Base-by-base conservation (phyloP, 371 early-diverging fungal species). In the Mortierella sp. region DNA sequence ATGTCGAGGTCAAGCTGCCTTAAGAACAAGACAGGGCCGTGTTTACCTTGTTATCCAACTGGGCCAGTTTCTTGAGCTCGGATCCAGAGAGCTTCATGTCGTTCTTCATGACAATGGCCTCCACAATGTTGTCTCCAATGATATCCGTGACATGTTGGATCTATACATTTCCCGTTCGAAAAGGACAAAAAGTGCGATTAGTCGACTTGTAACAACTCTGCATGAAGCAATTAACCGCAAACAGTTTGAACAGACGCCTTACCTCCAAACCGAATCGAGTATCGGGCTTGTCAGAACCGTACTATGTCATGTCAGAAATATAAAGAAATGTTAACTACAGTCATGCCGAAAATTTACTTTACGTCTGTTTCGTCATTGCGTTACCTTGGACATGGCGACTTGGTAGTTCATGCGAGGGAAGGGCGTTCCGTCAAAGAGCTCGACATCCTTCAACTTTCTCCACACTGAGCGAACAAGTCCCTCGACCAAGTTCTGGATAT, bases 201-300 rank as follows among this genome's bases (percentile, higher is more conserved):
- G 22, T 19, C 16, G 64, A 63, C n/a, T n/a, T n/a, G n/a, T n/a
- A n/a, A n/a, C n/a, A n/a, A n/a, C n/a, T n/a, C n/a, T n/a, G n/a
- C 31, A 37, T 14, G 34, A 41, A 9, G 64, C 48, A 37, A 31
- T 41, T 34, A 34, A 43, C n/a, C 66, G 4, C 11, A 24, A n/a
- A n/a, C n/a, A n/a, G n/a, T n/a, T 29, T 41, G 19, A 6, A 22
- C 14, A n/a, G 24, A 2, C 22, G 19, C 24, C 66, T 64, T 85
- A 90, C 89, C 88, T 93, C 90, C 80, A 96, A 84, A 8, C 89
- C 94, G 82, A 92, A 96, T 37, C 97, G 87, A 0, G 93, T 89
- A 84, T 97, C 97, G 0, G 97, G 97, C 82, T 97, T 97, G 74
- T 97, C 97, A 0, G 95, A 95, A 0, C 97, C 97, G 86, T 93